A percentile compares a stretch with the other conserved stretches of the same genome.
Evolutionary conservation across 2,329 filamentous ascomycete genomes (phyloP).

Genomic region (Sporothrix curviconia): DNA sequence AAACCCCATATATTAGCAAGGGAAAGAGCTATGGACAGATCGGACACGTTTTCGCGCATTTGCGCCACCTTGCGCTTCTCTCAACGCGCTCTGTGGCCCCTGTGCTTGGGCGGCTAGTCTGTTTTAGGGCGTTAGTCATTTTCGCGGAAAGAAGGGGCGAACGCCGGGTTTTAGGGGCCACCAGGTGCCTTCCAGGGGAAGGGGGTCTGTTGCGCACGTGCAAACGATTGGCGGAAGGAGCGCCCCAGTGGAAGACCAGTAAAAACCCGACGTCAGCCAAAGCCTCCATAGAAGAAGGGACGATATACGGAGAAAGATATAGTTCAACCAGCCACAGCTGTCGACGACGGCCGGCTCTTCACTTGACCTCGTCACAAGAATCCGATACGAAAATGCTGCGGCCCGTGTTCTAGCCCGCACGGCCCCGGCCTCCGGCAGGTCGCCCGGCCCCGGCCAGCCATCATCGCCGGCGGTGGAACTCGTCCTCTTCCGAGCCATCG

Average conservation of each 20-base stretch:
- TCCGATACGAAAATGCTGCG: neutral
- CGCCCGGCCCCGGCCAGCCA: neutral
- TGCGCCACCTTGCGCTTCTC: slow-evolving; percentile 1
- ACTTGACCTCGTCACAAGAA: no score
- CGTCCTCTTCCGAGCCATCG: slow-evolving; percentile 12
- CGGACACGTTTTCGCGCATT: slow-evolving; percentile 5
- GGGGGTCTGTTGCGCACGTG: slow-evolving; percentile 12
- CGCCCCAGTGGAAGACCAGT: neutral
- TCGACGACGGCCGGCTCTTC: no score
- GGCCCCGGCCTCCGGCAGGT: slow-evolving; percentile 6
- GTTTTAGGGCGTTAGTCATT: neutral
- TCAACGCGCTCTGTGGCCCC: neutral
- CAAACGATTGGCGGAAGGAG: slow-evolving; percentile 8
- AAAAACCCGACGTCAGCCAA: neutral
- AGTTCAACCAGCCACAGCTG: no score
- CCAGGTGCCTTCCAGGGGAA: neutral
- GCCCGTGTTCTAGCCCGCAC: neutral
- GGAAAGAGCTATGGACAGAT: slow-evolving; percentile 7
- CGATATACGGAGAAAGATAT: neutral
- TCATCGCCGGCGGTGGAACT: slow-evolving; percentile 12
- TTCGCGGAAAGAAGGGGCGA: no score
- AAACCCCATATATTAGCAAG: no score
- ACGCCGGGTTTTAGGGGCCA: neutral
- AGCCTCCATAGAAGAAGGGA: neutral
- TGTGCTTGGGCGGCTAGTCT: no score